phyloP scores from a whole-genome alignment of 768 basidiomycete species.

The Astraeus odoratus region DNA sequence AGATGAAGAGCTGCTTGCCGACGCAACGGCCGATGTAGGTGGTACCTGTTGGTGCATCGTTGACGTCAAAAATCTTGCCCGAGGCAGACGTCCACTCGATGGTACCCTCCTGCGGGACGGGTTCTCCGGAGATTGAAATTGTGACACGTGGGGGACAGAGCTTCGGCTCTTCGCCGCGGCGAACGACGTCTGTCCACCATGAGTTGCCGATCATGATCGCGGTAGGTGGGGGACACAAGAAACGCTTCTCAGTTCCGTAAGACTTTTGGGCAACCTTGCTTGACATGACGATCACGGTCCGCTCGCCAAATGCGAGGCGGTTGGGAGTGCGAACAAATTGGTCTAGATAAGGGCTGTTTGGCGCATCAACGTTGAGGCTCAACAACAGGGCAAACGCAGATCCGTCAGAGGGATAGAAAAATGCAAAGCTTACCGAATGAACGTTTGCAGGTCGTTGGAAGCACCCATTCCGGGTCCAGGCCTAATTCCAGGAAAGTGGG shows the following conservation, averaged over 20 bases:
- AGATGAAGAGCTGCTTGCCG: conserved; percentile 92
- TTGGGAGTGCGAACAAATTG: conserved; percentile 82
- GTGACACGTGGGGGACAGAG: conserved; percentile 74
- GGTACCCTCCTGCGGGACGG: conserved; percentile 74
- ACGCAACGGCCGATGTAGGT: conserved; percentile 92
- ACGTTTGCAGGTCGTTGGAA: conserved; percentile 71
- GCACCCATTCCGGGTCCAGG: conserved; percentile 51
- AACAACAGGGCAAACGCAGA: conserved; percentile 13
- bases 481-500: conserved; percentile 58
- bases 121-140: conserved; percentile 89
- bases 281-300: conserved; percentile 95
- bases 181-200: conserved; percentile 85
- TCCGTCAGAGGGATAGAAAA: conserved; percentile 3
- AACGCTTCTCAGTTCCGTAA: conserved; percentile 93
- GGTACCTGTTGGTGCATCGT: conserved; percentile 70
- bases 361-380: conserved; percentile 10
- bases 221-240: conserved; percentile 90
- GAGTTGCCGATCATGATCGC: conserved; percentile 91
- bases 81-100: conserved; percentile 84
- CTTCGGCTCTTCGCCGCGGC: conserved; percentile 69
- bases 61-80: conserved; percentile 79
- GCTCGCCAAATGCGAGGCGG: conserved; percentile 84
- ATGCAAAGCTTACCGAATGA: conserved; percentile 59
- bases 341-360: conserved; percentile 65
- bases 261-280: conserved; percentile 96